Base-by-base conservation (phyloP, 1,284 basidiomycete genomes). In the Fistulinella cinereoalba region DNA sequence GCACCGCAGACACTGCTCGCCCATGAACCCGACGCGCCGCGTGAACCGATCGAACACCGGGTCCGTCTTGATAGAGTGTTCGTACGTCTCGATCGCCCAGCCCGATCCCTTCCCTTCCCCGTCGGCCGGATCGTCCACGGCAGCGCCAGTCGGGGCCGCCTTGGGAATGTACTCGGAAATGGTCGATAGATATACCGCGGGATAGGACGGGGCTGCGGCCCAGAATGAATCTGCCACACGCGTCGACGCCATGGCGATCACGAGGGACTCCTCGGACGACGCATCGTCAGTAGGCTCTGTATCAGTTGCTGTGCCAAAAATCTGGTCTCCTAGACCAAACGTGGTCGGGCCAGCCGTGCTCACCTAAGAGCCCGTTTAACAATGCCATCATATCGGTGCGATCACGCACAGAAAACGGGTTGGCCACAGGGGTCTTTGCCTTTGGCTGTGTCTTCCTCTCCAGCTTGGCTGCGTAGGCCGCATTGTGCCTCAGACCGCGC, bases 21-120 rank as follows among this genome's bases (percentile, higher is more conserved):
- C 80, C 58, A 86, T 81, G 53, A 76, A 73, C 29, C 68, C 74
- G 11, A 86, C 80, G 23, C 88, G 74, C 59, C 80, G 79, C 41
- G 77, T 80, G 61, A 93, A 93, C n/a, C 78, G 74, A 54, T 89
- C 82, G 61, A 93, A 93, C 2, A 86, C 77, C 40, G 79, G 77
- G 62, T 93, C 90, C 24, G 87, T 72, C 25, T 85, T 74, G 44
- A 85, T 61, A 27, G 87, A 87, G 59, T 87, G 81, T 65, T 92
- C 90, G 57, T 89, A 93, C 13, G 75, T 71, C 64, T 93, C 90
- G 9, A 77, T 68, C 4, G 70, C 67, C 85, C 84, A 89, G 2
- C 67, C 71, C 7, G 71, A 40, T 74, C 73, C 45, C 76, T 79
- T 43, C 65, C 58, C 62, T 31, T 65, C 67, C n/a, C 62, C 62